Percentiles rank a stretch among this genome's conserved stretches.
Conservation (phyloP, 2,329 filamentous ascomycete genomes). For the Cladosporium velox region DNA sequence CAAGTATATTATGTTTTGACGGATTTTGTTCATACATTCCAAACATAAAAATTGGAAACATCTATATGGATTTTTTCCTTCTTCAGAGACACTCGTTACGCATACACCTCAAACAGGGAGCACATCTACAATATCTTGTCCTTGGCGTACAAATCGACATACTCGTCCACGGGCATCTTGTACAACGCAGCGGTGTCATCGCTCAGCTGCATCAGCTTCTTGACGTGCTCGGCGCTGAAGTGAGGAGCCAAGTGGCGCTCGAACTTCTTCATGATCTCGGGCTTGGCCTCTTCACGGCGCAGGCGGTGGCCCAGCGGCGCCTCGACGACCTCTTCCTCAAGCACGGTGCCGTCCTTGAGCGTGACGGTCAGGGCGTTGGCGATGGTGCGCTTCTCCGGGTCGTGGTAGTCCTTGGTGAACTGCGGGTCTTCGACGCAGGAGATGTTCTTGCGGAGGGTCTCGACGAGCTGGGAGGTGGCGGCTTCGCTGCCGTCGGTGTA, state of each 20-base stretch:
- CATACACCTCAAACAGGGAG: too few relatives aligned
- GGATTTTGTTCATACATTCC: not conserved
- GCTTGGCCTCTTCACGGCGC: slow-evolving; percentile 94
- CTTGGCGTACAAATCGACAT: slow-evolving; percentile 82
- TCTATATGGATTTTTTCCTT: not conserved
- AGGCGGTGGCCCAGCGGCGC: slow-evolving; percentile 91
- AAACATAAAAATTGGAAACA: not conserved
- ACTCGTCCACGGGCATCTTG: slow-evolving; percentile 82
- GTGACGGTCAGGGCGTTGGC: slow-evolving; percentile 95
- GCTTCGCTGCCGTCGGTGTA: slow-evolving; percentile 93
- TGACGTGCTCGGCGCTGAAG: slow-evolving; percentile 73
- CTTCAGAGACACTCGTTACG: too few relatives aligned
- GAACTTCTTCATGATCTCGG: slow-evolving; percentile 93
- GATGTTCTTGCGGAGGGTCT: slow-evolving; percentile 90
- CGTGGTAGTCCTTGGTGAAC: slow-evolving; percentile 94
- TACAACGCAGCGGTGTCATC: slow-evolving; percentile 75
- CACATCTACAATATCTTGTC: slow-evolving; percentile 38
- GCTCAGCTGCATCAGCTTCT: slow-evolving; percentile 79
- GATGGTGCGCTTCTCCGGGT: slow-evolving; percentile 91
- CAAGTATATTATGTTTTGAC: too few relatives aligned
- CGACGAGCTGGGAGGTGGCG: slow-evolving; percentile 83
- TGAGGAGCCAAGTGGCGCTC: slow-evolving; percentile 87
- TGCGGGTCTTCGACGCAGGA: slow-evolving; percentile 93
- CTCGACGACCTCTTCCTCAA: slow-evolving; percentile 90
- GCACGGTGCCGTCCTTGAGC: slow-evolving; percentile 87